phyloP scores from a whole-genome alignment of 2,329 filamentous ascomycete species.

The Parastagonospora avenae region DNA sequence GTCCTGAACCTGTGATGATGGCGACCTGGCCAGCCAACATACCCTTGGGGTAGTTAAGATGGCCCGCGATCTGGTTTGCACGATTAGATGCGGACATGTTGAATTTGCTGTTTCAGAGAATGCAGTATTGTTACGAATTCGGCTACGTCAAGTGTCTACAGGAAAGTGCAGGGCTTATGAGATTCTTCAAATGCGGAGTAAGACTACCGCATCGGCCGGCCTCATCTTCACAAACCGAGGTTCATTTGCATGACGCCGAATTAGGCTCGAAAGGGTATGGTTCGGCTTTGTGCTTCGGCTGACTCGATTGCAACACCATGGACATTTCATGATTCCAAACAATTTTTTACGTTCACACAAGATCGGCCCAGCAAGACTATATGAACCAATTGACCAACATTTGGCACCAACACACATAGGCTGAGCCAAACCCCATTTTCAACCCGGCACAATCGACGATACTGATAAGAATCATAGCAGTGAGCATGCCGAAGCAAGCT shows the following conservation, averaged over 20 bases:
- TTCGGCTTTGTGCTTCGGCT: too few species aligned
- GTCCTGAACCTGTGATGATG: conserved; percentile 85
- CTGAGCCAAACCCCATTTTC: too few species aligned
- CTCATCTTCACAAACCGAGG: neutral
- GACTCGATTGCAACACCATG: too few species aligned
- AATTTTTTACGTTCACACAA: too few species aligned
- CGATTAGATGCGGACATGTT: conserved; percentile 47
- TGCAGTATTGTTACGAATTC: neutral
- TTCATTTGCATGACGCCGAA: neutral
- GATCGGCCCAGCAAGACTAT: too few species aligned
- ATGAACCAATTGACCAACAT: too few species aligned
- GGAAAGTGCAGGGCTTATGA: neutral
- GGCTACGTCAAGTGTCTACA: neutral
- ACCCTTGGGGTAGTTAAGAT: conserved; percentile 82
- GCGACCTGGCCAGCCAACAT: conserved; percentile 80
- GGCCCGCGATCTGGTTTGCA: conserved; percentile 72
- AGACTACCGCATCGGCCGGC: neutral
- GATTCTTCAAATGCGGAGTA: neutral
- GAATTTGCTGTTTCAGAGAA: neutral
- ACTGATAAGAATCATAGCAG: too few species aligned
- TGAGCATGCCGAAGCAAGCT: too few species aligned
- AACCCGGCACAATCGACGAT: too few species aligned
- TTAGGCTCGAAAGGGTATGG: neutral
- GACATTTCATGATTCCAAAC: too few species aligned
- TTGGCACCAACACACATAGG: too few species aligned